Percentiles rank a stretch among this genome's conserved stretches.
Evolutionary conservation across 2,329 filamentous ascomycete species (phyloP).

Genomic region (Spiromastix sp.): DNA sequence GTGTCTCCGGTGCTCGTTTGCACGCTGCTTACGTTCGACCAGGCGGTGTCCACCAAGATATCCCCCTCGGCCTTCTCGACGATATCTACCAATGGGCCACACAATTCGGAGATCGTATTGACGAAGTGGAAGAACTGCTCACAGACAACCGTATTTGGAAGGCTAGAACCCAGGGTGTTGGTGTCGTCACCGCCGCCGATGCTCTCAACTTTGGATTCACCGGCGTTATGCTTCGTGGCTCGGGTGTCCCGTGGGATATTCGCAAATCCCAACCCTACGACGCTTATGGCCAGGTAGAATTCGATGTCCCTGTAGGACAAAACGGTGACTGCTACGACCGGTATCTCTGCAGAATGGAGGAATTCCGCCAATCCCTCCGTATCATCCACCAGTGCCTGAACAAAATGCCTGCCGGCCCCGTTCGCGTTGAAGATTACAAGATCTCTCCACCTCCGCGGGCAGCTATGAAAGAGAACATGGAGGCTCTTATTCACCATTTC

Average conservation of each 20-base stretch:
- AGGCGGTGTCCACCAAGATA: constrained; percentile 90
- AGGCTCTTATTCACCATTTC: constrained; percentile 98
- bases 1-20: constrained; percentile 93
- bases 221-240: constrained; percentile 95
- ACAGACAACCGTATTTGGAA: constrained; percentile 99
- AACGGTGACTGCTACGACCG: constrained; percentile 99
- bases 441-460: constrained; percentile 87
- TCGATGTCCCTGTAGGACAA: constrained; percentile 90
- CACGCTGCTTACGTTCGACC: constrained; percentile 96
- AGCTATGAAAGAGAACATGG: constrained; percentile 99
- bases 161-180: constrained; percentile 78
- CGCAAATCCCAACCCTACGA: constrained; percentile 97
- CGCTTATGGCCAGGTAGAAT: constrained; percentile 95
- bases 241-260: constrained; percentile 90
- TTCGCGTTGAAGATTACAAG: constrained; percentile 98
- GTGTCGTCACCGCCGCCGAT: constrained; percentile 81
- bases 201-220: constrained; percentile 96
- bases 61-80: constrained; percentile 86
- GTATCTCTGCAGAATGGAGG: constrained; percentile 98
- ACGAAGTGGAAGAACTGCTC: constrained; percentile 96
- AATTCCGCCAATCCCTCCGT: constrained; percentile 94
- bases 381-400: constrained; percentile 99
- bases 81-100: constrained; percentile 99
- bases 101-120: constrained; percentile 95
- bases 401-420: constrained; percentile 91